phyloP scores from a whole-genome alignment of 495 filamentous ascomycete genomes.

The Echria macrotheca region DNA sequence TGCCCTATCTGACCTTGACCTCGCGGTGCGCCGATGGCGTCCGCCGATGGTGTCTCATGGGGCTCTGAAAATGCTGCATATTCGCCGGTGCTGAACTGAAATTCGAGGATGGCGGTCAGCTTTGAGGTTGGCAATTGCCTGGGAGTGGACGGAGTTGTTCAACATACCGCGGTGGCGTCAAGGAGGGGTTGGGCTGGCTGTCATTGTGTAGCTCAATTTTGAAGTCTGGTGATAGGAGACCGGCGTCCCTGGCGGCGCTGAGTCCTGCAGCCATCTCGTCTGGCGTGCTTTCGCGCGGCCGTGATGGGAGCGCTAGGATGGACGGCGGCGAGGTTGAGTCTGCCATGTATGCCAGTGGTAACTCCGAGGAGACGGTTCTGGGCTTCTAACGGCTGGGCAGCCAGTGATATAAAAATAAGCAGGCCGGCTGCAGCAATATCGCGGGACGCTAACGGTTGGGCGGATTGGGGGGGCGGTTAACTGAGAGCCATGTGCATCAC shows the following conservation, averaged over 20 bases:
- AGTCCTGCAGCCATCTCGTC: conserved; percentile 11
- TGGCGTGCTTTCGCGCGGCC: conserved; percentile 8
- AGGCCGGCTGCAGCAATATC: too few relatives aligned
- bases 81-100: conserved; percentile 37
- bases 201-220: conserved; percentile 32
- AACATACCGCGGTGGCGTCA: conserved; percentile 30
- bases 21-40: conserved; percentile 64
- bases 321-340: neutral
- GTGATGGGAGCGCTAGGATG: conserved; percentile 16
- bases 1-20: conserved; percentile 47
- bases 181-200: conserved; percentile 9
- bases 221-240: conserved; percentile 34
- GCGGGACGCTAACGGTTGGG: too few relatives aligned
- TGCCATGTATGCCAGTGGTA: too few relatives aligned
- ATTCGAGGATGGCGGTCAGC: neutral
- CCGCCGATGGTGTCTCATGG: conserved; percentile 68
- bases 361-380: too few relatives aligned
- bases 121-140: too few relatives aligned
- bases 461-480: too few relatives aligned
- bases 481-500: too few relatives aligned
- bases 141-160: too few relatives aligned
- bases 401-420: too few relatives aligned
- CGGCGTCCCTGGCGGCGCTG: conserved; percentile 16
- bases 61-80: conserved; percentile 50
- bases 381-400: too few relatives aligned